Base-by-base conservation (phyloP, 169 alveolate species). In the Fabrea salina region DNA sequence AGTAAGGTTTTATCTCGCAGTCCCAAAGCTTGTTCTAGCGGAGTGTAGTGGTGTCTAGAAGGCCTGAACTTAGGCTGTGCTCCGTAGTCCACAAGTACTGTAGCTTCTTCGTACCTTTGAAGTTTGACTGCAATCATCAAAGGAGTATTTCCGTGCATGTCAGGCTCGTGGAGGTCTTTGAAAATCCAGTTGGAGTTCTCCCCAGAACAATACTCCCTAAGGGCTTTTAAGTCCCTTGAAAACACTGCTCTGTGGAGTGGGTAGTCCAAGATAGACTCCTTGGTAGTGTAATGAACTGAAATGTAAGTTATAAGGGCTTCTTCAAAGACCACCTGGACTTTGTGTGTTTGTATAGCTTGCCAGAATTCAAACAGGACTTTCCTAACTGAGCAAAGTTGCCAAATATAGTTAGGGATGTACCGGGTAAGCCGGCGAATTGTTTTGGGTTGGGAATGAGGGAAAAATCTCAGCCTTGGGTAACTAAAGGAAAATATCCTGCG, bases 111-210 rank as follows among this genome's bases (percentile, higher is more conserved):
- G 33, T 27, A 7, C 8, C 7, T 22, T 32, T 32, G 7, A 7
- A 59, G 43, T 59, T 59, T 59, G 6, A 59, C 74, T 13, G 74
- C 74, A 8, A 59, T 7, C 74, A 59, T 59, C 19, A 59, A 59
- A 22, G 74, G 39, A 22, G 74, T 59, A 32, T 59, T 59, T 8
- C 41, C 51, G 7, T 7, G 11, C 5, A 19, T 7, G 33, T 59
- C 74, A 22, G 50, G 19, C 7, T 59, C 39, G 19, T 59, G 51
- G 5, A 59, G 22, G 33, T 25, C n/a, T 8, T 27, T 8, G 19
- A 27, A 30, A 7, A 59, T 27, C 22, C 7, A 59, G 19, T 32
- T 32, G 22, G 33, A 54, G 33, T 59, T 22, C 39, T 59, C 41
- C 7, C 74, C 74, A 8, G 25, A 27, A 8, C 41, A 32, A 6